phyloP scores from a whole-genome alignment of 306 rosid genomes.

The Potentilla sterilis region DNA sequence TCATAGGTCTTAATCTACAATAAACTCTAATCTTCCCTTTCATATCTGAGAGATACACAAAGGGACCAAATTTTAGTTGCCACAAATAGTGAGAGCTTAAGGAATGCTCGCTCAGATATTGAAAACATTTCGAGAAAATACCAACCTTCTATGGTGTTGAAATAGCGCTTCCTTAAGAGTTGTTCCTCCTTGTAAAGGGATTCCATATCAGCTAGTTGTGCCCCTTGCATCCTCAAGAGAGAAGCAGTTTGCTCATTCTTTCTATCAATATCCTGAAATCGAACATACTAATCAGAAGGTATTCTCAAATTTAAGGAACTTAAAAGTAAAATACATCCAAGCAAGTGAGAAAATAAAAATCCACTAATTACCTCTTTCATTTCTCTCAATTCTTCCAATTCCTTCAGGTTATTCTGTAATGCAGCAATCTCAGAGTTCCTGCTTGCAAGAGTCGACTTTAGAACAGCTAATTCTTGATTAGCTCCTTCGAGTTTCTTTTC shows the following conservation, averaged over 20 bases:
- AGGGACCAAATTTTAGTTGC: background rate
- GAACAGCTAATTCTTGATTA: slow-evolving; percentile 51
- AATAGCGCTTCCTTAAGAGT: slow-evolving; percentile 83
- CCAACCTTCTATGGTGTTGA: slow-evolving; percentile 88
- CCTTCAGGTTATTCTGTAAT: slow-evolving; percentile 62
- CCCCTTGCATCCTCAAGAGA: slow-evolving; percentile 89
- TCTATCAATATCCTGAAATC: slow-evolving; percentile 84
- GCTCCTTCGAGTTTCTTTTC: slow-evolving; percentile 59
- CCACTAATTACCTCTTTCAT: slow-evolving; percentile 75
- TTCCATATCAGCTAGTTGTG: slow-evolving; percentile 90
- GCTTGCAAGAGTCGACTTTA: slow-evolving; percentile 53
- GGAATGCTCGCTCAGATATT: background rate
- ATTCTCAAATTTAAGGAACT: background rate
- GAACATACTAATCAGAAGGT: slow-evolving; percentile 10
- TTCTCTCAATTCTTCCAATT: slow-evolving; percentile 90
- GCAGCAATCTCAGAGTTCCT: slow-evolving; percentile 64
- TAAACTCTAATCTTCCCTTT: slow-evolving; percentile 97
- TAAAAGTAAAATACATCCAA: slow-evolving; percentile 1
- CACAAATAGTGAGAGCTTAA: background rate
- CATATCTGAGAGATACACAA: slow-evolving; percentile 67
- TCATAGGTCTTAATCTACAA: slow-evolving; percentile 81
- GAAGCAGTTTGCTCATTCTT: slow-evolving; percentile 92
- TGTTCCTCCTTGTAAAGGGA: slow-evolving; percentile 90
- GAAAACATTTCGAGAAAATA: background rate
- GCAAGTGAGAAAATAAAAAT: background rate